phyloP scores from a whole-genome alignment of 768 basidiomycete species.

The Suillus hirtellus region DNA sequence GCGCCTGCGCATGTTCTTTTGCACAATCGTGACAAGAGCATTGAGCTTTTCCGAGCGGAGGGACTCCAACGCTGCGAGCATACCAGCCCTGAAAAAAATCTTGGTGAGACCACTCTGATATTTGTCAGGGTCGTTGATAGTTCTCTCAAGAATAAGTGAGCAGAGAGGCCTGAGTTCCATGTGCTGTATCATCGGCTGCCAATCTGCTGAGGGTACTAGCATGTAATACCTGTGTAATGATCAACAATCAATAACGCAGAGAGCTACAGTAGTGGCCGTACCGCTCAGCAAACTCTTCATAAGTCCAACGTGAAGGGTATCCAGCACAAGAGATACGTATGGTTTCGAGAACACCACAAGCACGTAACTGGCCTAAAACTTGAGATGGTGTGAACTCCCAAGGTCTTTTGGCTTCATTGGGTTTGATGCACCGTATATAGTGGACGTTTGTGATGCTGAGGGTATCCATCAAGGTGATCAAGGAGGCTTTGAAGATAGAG shows the following conservation, averaged over 20 bases:
- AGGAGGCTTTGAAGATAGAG: slow-evolving; percentile 95
- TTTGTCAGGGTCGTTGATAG: slow-evolving; percentile 92
- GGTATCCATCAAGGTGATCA: slow-evolving; percentile 95
- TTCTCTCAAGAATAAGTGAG: slow-evolving; percentile 77
- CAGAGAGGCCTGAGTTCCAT: slow-evolving; percentile 82
- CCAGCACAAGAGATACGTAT: slow-evolving; percentile 99
- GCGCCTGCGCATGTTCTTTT: slow-evolving; percentile 92
- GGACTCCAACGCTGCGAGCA: slow-evolving; percentile 94
- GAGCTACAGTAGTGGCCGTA: slow-evolving; percentile 36
- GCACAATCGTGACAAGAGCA: slow-evolving; percentile 89
- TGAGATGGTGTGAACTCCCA: slow-evolving; percentile 98
- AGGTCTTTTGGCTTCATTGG: slow-evolving; percentile 93
- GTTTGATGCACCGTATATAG: slow-evolving; percentile 99
- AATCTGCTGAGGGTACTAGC: slow-evolving; percentile 84
- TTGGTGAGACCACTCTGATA: slow-evolving; percentile 97
- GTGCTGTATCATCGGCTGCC: slow-evolving; percentile 83
- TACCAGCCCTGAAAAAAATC: slow-evolving; percentile 99
- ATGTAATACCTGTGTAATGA: slow-evolving; percentile 80
- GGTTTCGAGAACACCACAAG: slow-evolving; percentile 98
- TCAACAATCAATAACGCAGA: slow-evolving; percentile 19
- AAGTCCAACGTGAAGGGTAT: slow-evolving; percentile 97
- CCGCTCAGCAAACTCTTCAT: slow-evolving; percentile 98
- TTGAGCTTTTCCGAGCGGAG: slow-evolving; percentile 87
- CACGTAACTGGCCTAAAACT: slow-evolving; percentile 90
- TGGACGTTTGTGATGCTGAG: slow-evolving; percentile 97